A percentile compares a stretch with the other conserved stretches of the same genome.
Conservation (phyloP, 2,329 filamentous ascomycete species). For the Cylindrodendrum hubeiense region DNA sequence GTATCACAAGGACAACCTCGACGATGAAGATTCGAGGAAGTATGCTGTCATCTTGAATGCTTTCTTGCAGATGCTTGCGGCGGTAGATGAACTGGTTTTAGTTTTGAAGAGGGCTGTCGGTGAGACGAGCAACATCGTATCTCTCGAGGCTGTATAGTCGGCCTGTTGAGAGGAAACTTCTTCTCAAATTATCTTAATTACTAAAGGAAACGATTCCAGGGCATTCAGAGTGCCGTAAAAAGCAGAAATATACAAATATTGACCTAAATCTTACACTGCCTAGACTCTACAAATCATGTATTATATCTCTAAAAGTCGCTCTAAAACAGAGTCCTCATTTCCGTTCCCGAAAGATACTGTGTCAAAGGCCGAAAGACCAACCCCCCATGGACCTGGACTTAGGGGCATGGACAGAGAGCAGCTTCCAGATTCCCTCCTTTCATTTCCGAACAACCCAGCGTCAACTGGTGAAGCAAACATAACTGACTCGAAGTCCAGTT, state of each 20-base stretch:
- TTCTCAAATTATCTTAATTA: too few species aligned
- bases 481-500: neutral
- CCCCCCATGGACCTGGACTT: neutral
- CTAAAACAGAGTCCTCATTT: neutral
- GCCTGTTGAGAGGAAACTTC: too few species aligned
- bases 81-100: neutral
- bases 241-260: too few species aligned
- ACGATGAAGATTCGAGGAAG: neutral
- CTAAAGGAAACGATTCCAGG: too few species aligned
- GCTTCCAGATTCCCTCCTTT: neutral
- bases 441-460: neutral
- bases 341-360: neutral
- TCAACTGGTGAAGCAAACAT: neutral
- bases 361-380: neutral
- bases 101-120: slow-evolving; percentile 9
- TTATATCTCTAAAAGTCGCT: neutral
- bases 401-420: neutral
- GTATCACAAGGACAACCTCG: neutral
- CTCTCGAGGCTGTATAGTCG: neutral
- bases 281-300: neutral
- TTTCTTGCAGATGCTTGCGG: neutral
- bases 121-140: neutral
- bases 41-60: slow-evolving; percentile 1
- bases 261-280: too few species aligned
- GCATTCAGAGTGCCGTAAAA: too few species aligned